These are phyloP conservation scores for Pseudogymnoascus sp. DNA, from an alignment of 2,329 filamentous ascomycete species.

Conservation along the genomic window DNA sequence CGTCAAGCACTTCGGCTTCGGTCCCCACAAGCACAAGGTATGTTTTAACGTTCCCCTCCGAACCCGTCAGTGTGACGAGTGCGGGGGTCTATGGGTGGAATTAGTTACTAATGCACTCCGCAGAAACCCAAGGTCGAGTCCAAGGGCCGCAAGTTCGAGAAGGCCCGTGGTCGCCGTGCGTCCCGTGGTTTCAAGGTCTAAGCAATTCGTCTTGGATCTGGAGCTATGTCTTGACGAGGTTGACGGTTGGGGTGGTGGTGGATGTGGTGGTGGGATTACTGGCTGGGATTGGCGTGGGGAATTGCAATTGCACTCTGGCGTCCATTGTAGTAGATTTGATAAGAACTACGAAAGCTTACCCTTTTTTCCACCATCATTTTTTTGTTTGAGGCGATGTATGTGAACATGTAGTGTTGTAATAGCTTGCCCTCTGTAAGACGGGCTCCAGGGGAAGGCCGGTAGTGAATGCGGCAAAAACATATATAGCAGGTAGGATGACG, in stretches of 20 bases:
- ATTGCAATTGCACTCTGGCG: conserved; percentile 1
- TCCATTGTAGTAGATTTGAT: not conserved
- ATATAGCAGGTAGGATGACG: too few relatives aligned
- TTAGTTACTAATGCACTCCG: conserved; percentile 31
- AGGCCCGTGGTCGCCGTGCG: conserved; percentile 95
- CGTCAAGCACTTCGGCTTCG: conserved; percentile 98
- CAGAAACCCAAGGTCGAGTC: conserved; percentile 94
- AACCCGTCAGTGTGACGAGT: not conserved
- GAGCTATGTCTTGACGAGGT: not conserved
- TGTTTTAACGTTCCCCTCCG: conserved; percentile 24
- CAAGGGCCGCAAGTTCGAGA: conserved; percentile 99
- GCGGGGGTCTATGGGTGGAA: not conserved
- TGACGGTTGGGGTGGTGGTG: not conserved
- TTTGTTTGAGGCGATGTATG: too few relatives aligned
- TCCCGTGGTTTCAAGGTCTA: conserved; percentile 99
- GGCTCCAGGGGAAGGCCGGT: too few relatives aligned
- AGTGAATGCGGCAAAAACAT: too few relatives aligned
- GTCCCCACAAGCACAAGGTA: conserved; percentile 96
- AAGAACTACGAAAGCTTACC: too few relatives aligned
- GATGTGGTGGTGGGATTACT: not conserved
- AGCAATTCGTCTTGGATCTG: conserved; percentile 30
- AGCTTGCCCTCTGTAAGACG: too few relatives aligned
- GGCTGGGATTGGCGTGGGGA: not conserved
- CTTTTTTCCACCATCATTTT: too few relatives aligned
- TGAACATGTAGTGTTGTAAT: too few relatives aligned